Evolutionary conservation across 495 filamentous ascomycete genomes (phyloP).

Genomic region (Achaetomiella virescens): DNA sequence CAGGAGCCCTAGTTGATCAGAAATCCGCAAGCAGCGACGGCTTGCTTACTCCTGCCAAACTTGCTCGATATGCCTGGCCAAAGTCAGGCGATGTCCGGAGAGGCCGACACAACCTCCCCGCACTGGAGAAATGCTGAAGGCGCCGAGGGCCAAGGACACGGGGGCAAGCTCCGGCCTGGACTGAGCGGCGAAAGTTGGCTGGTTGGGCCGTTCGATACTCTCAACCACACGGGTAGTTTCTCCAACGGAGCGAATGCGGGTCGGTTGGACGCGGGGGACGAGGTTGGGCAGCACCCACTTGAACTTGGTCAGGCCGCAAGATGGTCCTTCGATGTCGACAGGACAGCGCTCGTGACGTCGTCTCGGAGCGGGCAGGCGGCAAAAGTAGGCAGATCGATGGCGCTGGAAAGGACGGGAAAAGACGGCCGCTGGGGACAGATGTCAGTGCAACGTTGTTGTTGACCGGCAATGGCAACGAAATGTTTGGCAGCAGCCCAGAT

Average conservation of each 20-base stretch:
- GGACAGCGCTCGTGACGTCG: background rate
- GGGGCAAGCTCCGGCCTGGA: background rate
- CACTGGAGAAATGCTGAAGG: slow-evolving; percentile 17
- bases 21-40: background rate
- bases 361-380: background rate
- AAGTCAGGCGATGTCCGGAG: slow-evolving; percentile 28
- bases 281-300: background rate
- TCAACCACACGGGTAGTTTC: background rate
- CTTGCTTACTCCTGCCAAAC: slow-evolving; percentile 11
- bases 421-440: slow-evolving; percentile 6
- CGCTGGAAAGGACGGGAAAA: slow-evolving; percentile 11
- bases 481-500: slow-evolving; percentile 9
- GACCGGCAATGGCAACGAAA: slow-evolving; percentile 11
- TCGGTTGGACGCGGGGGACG: background rate
- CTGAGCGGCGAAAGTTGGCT: slow-evolving; percentile 5
- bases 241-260: background rate
- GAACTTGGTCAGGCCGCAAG: background rate
- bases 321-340: slow-evolving; percentile 2
- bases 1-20: slow-evolving; percentile 3
- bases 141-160: background rate
- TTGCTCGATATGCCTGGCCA: slow-evolving; percentile 12
- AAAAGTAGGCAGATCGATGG: background rate
- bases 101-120: slow-evolving; percentile 25
- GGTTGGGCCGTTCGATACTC: background rate
- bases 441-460: slow-evolving; percentile 7